Evolutionary conservation across 2,329 filamentous ascomycete genomes (phyloP).

Genomic region (Trichoderma atrobrunneum): DNA sequence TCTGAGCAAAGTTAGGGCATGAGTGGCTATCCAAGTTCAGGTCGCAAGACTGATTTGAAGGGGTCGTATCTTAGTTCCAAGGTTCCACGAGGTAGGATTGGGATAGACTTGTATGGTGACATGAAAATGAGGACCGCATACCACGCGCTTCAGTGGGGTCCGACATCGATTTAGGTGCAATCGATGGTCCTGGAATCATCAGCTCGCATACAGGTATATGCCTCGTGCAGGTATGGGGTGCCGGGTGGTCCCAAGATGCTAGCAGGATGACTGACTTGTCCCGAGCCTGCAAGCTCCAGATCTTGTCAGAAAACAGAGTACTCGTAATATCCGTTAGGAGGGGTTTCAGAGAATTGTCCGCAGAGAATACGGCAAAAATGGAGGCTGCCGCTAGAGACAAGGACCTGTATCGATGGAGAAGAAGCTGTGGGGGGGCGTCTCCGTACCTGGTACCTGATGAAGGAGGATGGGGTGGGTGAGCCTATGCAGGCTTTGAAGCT

Average conservation of each 20-base stretch:
- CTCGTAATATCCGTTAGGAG: slow-evolving; percentile 17
- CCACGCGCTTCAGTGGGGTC: slow-evolving; percentile 15
- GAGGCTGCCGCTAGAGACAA: slow-evolving; percentile 14
- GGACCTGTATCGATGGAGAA: slow-evolving; percentile 14
- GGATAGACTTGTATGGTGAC: slow-evolving; percentile 22
- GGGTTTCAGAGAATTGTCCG: slow-evolving; percentile 20
- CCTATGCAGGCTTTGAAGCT: slow-evolving; percentile 21
- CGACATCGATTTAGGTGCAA: slow-evolving; percentile 13
- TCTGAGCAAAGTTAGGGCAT: slow-evolving; percentile 17
- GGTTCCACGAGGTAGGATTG: slow-evolving; percentile 22
- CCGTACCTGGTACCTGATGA: slow-evolving; percentile 23
- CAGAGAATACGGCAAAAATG: slow-evolving; percentile 17
- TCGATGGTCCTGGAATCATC: slow-evolving; percentile 20
- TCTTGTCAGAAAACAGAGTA: slow-evolving; percentile 14
- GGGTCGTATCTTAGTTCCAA: slow-evolving; percentile 21
- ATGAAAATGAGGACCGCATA: slow-evolving; percentile 11
- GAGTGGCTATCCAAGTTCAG: slow-evolving; percentile 19
- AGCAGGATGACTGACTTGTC: slow-evolving; percentile 12
- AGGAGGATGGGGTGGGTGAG: slow-evolving; percentile 21
- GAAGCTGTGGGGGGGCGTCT: slow-evolving; percentile 20
- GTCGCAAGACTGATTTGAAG: slow-evolving; percentile 20
- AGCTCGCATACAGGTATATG: slow-evolving; percentile 17
- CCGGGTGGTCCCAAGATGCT: slow-evolving; percentile 16
- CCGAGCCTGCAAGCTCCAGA: slow-evolving; percentile 13
- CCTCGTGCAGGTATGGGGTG: slow-evolving; percentile 17